These are phyloP conservation scores for Omphalea diandra DNA, from an alignment of 441 rosid genomes.

Conservation along the genomic window DNA sequence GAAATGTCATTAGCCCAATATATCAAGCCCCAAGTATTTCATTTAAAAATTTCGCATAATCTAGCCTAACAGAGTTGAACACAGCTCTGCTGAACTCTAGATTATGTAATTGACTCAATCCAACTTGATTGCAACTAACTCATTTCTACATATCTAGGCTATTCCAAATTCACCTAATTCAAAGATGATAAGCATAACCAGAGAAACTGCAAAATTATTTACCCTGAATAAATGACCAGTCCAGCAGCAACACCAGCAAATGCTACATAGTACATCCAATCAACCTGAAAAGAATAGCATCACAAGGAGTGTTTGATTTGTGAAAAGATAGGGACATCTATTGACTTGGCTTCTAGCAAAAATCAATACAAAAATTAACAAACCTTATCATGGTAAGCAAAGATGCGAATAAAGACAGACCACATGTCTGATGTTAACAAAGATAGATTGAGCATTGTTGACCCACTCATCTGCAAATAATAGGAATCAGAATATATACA, in stretches of 20 bases:
- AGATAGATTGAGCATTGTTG: conserved; percentile 82
- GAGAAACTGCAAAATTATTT: conserved; percentile 22
- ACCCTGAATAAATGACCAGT: conserved; percentile 73
- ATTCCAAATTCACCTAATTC: neutral
- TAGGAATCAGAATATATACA: conserved; percentile 4
- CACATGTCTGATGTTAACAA: conserved; percentile 90
- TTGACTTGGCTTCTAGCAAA: neutral
- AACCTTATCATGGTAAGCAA: conserved; percentile 89
- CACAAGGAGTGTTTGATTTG: conserved; percentile 5
- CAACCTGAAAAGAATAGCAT: conserved; percentile 44
- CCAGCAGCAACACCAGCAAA: conserved; percentile 69
- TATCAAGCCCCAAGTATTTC: neutral
- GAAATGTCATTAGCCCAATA: neutral
- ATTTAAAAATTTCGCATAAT: neutral
- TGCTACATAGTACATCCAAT: conserved; percentile 84
- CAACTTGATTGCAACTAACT: neutral
- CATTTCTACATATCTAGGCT: neutral
- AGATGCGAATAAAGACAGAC: conserved; percentile 77
- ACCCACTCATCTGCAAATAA: conserved; percentile 56
- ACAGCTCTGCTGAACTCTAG: neutral
- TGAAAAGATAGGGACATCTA: neutral
- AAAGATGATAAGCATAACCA: neutral
- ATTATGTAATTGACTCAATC: neutral
- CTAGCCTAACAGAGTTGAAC: neutral
- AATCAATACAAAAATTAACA: conserved; percentile 17